Conservation (phyloP, 257 asterid species). For the Mentha longifolia region DNA sequence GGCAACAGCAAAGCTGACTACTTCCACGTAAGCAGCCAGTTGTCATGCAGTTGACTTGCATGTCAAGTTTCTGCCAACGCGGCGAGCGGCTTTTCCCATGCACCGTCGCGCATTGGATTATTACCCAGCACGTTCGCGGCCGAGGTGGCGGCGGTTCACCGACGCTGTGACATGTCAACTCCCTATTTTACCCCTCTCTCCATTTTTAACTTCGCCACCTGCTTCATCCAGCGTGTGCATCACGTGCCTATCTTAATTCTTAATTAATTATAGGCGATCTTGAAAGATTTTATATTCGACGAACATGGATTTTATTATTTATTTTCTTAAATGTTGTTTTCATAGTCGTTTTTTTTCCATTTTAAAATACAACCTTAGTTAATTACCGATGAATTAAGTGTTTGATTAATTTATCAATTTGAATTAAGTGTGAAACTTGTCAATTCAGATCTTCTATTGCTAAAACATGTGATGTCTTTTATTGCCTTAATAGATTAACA, state of each 20-base stretch:
- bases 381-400: not conserved
- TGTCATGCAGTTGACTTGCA: not conserved
- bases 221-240: not conserved
- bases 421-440: too few species aligned
- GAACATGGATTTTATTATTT: too few species aligned
- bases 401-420: not conserved
- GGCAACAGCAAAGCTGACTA: too few species aligned
- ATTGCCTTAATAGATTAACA: too few species aligned
- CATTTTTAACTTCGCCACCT: not conserved
- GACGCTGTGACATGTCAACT: not conserved
- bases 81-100: not conserved
- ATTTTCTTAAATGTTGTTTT: too few species aligned
- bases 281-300: too few species aligned
- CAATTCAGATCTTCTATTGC: too few species aligned
- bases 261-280: too few species aligned
- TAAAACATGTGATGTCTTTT: too few species aligned
- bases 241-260: too few species aligned
- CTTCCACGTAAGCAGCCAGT: not conserved
- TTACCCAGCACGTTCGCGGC: not conserved
- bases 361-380: not conserved
- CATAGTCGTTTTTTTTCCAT: too few species aligned
- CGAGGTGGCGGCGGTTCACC: not conserved
- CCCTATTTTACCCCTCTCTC: not conserved
- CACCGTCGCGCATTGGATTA: not conserved
- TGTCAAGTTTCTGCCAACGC: not conserved